Evolutionary conservation across 2,329 filamentous ascomycete genomes (phyloP), one percentile per base, ranked within the genome.

Genomic region (Fusarium euwallaceae): DNA sequence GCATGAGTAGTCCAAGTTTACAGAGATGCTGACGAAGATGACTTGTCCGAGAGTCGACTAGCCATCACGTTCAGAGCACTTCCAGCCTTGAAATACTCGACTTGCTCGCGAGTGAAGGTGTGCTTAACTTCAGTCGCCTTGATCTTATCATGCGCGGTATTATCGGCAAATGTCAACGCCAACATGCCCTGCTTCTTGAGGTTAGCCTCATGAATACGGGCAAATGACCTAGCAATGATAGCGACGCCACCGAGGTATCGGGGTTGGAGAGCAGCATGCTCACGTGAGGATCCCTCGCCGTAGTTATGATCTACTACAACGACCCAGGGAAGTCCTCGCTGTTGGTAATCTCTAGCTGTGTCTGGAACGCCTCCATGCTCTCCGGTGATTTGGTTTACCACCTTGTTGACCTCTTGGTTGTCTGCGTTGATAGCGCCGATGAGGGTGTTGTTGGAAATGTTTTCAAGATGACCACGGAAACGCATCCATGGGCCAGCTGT

Each of bases 251-350:
- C 95, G 3, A 98, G 92, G 84, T 95, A 97, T n/a, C 95, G 89
- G 2, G 95, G 95, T 83, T 98, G 95, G 36, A 98, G 87, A 3
- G 95, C 95, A 24, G 95, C 95, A 84, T 98, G 95, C 82, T 98
- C 95, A 74, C 95, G 90, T 3, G 95, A 95, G 62, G 92, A 95
- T n/a, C 95, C 95, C 83, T 98, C 95, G 76, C 95, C 95, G 85
- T 98, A 98, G 88, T 99, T 99, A 86, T 97, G 95, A 86, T 99
- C 97, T 20, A 96, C 97, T 34, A 99, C 94, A 12, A 98, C 95
- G 67, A 98, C 90, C 97, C 97, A 43, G 10, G 39, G 39, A 43
- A 99, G 72, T 93, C 90, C 77, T 90, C 90, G 12, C 90, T 90
- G 75, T 91, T 86, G 24, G 89, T 87, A 82, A 95, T 95, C 96